Percentiles rank a stretch among this genome's conserved stretches.
phyloP scores from a whole-genome alignment of 441 rosid species.

The Adansonia rubrostipa region DNA sequence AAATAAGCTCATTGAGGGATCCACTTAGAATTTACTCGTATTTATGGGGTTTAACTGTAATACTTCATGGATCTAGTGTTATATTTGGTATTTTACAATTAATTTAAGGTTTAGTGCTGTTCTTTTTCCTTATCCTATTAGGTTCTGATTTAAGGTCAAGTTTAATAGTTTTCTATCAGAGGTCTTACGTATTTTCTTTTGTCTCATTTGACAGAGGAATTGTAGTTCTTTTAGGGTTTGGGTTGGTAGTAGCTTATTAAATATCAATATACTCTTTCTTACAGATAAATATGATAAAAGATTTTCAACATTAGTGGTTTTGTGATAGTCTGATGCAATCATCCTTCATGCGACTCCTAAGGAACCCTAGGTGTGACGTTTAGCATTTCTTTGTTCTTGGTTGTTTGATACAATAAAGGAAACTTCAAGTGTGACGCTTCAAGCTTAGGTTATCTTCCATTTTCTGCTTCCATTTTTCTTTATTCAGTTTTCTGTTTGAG shows the following conservation, averaged over 20 bases:
- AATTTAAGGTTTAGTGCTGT: not conserved
- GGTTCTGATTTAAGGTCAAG: not conserved
- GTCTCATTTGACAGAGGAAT: not conserved
- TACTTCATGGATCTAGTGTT: slow-evolving; percentile 3
- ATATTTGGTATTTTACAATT: slow-evolving; percentile 3
- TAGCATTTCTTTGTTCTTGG: slow-evolving; percentile 1
- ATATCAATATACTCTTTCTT: not conserved
- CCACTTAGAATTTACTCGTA: not conserved
- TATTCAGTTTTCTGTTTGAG: slow-evolving; percentile 8
- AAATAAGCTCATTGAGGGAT: not conserved
- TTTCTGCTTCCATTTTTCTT: not conserved
- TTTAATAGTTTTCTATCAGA: not conserved
- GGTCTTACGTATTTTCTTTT: not conserved
- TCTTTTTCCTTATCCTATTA: not conserved
- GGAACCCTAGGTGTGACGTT: slow-evolving; percentile 3
- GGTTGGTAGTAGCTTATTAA: not conserved
- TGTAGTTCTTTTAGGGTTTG: not conserved
- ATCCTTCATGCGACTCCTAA: not conserved
- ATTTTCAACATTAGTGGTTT: not conserved
- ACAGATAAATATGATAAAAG: not conserved
- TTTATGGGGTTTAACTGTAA: not conserved
- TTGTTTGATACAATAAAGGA: not conserved
- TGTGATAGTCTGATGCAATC: slow-evolving; percentile 5
- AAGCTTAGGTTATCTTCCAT: slow-evolving; percentile 2
- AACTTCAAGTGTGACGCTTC: not conserved